Percentiles rank a stretch among this genome's conserved stretches.
These are phyloP conservation scores for Metarhizium robertsii DNA, from an alignment of 2,329 filamentous ascomycete species.

Conservation along the genomic window DNA sequence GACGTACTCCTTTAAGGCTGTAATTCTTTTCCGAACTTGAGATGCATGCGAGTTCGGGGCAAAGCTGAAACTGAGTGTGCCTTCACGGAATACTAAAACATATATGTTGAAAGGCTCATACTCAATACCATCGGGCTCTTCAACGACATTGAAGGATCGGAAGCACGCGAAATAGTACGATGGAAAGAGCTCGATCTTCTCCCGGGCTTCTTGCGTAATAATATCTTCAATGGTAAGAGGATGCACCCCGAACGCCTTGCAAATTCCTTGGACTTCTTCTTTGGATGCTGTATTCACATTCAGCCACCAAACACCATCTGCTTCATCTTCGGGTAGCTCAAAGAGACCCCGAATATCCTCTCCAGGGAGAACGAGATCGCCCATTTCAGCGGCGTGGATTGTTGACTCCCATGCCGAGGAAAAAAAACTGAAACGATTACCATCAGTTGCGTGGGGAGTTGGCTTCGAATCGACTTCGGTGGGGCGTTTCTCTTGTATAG, in stretches of 20 bases:
- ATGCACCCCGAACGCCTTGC: constrained; percentile 91
- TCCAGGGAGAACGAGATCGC: constrained; percentile 78
- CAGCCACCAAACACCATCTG: constrained; percentile 93
- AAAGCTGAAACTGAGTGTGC: constrained; percentile 91
- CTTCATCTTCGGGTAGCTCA: constrained; percentile 49
- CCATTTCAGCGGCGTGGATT: constrained; percentile 81
- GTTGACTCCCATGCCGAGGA: constrained; percentile 91
- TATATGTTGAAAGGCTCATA: constrained; percentile 95
- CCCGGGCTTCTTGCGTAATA: constrained; percentile 84
- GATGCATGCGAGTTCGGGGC: constrained; percentile 76
- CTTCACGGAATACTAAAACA: constrained; percentile 92
- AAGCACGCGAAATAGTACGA: constrained; percentile 99
- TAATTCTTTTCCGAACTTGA: constrained; percentile 85
- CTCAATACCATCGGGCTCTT: constrained; percentile 71
- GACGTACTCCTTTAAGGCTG: constrained; percentile 88
- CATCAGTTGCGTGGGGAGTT: constrained; percentile 38
- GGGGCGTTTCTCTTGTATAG: constrained; percentile 37
- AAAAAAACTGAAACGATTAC: constrained; percentile 91
- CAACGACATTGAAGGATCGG: constrained; percentile 75
- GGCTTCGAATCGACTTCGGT: constrained; percentile 28
- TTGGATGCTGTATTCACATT: constrained; percentile 86
- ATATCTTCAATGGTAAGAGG: constrained; percentile 96
- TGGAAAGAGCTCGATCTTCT: constrained; percentile 96
- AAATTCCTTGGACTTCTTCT: constrained; percentile 79
- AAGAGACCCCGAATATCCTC: constrained; percentile 88